Evolutionary conservation across 2,329 filamentous ascomycete species (phyloP), one percentile per base, ranked within the genome.

Genomic region (Colletotrichum sp.): DNA sequence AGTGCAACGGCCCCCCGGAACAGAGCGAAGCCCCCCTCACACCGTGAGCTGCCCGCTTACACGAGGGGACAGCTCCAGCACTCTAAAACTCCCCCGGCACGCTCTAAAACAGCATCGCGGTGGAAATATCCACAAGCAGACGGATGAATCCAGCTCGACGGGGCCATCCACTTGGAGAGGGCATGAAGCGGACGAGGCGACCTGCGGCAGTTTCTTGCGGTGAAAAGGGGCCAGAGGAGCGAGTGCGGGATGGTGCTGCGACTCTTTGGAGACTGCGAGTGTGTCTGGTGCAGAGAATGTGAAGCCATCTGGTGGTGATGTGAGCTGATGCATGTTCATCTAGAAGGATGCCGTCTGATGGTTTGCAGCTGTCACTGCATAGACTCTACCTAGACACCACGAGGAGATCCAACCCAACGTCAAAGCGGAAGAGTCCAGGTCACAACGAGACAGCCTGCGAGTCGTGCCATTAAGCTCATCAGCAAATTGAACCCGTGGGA

Each of bases 401-500:
- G 30, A 63, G 10, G 28, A 36, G 21, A 21, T 28, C 21, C 21
- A 61, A 60, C 36, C 6, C 18, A 36, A 18, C 8, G 21, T 30
- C n/a, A n/a, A 38, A 52, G 43, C 43, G 43, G n/a, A 48, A 48
- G 18, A n/a, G 9, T 9, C 18, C 38, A 43, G 13, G 30, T 12
- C n/a, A 5, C 18, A 34, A 16, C 13, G 9, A 60, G n/a, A 16
- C 32, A 60, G 9, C 18, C 48, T 55, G 21, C 21, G 58, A 73
- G 70, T 52, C 70, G 73, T 68, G 52, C 9, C 55, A 65, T 36
- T 75, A 73, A 75, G 64, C 73, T 75, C 69, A 52, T 63, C 15
- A 66, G 21, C 8, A 64, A 21, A 21, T 21, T 13, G 43, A 12
- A 9, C n/a, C 32, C 34, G 60, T 5, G 5, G 60, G 32, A 24